phyloP scores from a whole-genome alignment of 2,329 filamentous ascomycete genomes.

The Mycosphaerelloides madeirae region DNA sequence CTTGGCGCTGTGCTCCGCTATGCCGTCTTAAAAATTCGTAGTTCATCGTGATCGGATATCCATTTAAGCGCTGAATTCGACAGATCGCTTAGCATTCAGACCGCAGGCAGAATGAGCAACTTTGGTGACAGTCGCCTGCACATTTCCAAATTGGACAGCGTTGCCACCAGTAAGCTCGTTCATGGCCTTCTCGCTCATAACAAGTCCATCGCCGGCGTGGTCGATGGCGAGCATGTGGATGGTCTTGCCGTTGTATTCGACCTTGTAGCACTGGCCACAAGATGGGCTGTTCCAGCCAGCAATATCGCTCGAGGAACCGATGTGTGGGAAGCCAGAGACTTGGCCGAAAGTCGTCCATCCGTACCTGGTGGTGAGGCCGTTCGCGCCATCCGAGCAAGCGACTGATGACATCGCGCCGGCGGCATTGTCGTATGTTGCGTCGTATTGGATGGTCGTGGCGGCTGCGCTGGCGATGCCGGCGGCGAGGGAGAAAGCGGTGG shows the following conservation, averaged over 20 bases:
- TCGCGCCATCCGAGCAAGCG: slow-evolving; percentile 62
- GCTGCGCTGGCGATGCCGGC: slow-evolving; percentile 7
- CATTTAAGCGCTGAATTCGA: slow-evolving; percentile 22
- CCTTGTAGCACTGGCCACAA: slow-evolving; percentile 51
- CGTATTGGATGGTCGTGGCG: slow-evolving; percentile 54
- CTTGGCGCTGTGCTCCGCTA: background rate
- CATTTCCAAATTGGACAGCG: slow-evolving; percentile 35
- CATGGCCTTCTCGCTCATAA: slow-evolving; percentile 47
- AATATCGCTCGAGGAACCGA: slow-evolving; percentile 48
- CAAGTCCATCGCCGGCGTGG: slow-evolving; percentile 44
- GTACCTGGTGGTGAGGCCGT: slow-evolving; percentile 62
- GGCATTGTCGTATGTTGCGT: slow-evolving; percentile 63
- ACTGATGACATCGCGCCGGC: slow-evolving; percentile 53
- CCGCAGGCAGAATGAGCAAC: slow-evolving; percentile 36
- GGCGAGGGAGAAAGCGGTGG: slow-evolving; percentile 41
- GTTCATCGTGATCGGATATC: too few relatives aligned
- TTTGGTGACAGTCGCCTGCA: slow-evolving; percentile 39
- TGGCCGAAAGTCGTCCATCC: slow-evolving; percentile 44
- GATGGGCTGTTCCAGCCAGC: slow-evolving; percentile 43
- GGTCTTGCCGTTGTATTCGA: slow-evolving; percentile 45
- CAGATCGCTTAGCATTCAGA: slow-evolving; percentile 23
- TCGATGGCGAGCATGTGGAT: slow-evolving; percentile 50
- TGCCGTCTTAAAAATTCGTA: background rate
- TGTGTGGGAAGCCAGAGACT: slow-evolving; percentile 45
- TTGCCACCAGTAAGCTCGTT: slow-evolving; percentile 45